Evolutionary conservation across 2,329 filamentous ascomycete genomes (phyloP), one percentile per base, ranked within the genome.

Genomic region (Orbilia blumenaviensis): DNA sequence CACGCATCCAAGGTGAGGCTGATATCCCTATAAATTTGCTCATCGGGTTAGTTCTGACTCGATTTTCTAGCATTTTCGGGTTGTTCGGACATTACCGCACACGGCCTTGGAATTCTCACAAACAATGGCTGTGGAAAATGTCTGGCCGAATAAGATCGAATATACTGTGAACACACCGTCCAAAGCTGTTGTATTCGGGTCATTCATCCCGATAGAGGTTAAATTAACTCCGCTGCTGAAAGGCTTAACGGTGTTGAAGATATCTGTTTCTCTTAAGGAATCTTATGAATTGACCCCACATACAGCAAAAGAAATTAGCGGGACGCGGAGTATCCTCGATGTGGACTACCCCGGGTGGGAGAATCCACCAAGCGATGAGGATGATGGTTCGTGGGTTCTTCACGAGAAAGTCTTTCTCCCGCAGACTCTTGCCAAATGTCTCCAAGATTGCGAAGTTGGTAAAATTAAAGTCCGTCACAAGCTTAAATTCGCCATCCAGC

Each of bases 141-240:
- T 96, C 78, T 99, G 95, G 95, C 92, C 93, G 4, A 95, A 97
- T 85, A 99, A 99, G 85, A 88, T 98, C 80, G 92, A 96, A 82
- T 99, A 99, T 84, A 94, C 93, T 29, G 93, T 99, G 78, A 89
- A 92, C 71, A 92, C 96, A 9, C 94, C 95, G 0, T 94, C 93
- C 81, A 97, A 97, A 84, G 95, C 95, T 1, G 91, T 97, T 64
- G 91, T 97, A 16, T 96, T 97, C 80, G 95, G 95, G 58, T 96
- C 92, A n/a, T 87, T 87, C 21, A 89, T 98, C 56, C 89, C 90
- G 0, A 87, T 97, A 74, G 90, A 96, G 80, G 94, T 97, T 84
- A 89, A 92, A 78, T 89, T 98, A 78, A 92, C 93, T 0, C 94
- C 94, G 0, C 85, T 98, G 1, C 85, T 97, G 61, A 98, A 99